Evolutionary conservation across 1,284 basidiomycete genomes (phyloP).

Genomic region (Tilletiopsis washingtonensis): DNA sequence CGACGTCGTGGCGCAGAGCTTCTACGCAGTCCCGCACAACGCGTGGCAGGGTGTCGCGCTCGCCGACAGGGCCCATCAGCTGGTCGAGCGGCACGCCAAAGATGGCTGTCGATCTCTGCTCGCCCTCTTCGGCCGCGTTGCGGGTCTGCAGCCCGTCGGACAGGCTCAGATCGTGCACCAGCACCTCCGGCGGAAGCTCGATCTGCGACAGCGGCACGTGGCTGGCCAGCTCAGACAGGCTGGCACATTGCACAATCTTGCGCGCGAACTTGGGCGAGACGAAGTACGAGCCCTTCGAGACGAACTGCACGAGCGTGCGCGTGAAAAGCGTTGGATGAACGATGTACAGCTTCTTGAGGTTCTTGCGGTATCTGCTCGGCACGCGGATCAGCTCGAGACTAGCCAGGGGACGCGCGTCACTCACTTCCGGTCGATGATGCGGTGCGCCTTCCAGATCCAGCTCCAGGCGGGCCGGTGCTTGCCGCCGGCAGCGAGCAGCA

Average conservation of each 20-base stretch:
- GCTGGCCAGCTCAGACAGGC: slow-evolving; percentile 64
- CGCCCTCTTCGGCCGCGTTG: slow-evolving; percentile 54
- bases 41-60: slow-evolving; percentile 67
- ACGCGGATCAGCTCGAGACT: not conserved
- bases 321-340: slow-evolving; percentile 80
- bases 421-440: not conserved
- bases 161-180: slow-evolving; percentile 51
- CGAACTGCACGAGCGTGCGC: slow-evolving; percentile 59
- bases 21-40: slow-evolving; percentile 69
- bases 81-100: slow-evolving; percentile 72
- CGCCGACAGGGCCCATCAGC: slow-evolving; percentile 67
- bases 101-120: slow-evolving; percentile 55
- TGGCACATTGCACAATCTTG: slow-evolving; percentile 66
- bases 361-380: slow-evolving; percentile 61
- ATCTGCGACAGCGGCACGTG: slow-evolving; percentile 73
- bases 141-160: slow-evolving; percentile 7
- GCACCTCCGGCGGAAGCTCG: slow-evolving; percentile 70
- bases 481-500: slow-evolving; percentile 75
- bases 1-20: slow-evolving; percentile 50
- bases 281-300: slow-evolving; percentile 72
- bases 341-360: slow-evolving; percentile 74
- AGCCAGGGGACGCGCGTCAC: not conserved
- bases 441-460: slow-evolving; percentile 61
- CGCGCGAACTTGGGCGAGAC: slow-evolving; percentile 83
- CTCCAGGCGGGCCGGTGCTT: slow-evolving; percentile 69